phyloP scores from a whole-genome alignment of 192 early-diverging fungal genomes.

The Spinellus fusiger region DNA sequence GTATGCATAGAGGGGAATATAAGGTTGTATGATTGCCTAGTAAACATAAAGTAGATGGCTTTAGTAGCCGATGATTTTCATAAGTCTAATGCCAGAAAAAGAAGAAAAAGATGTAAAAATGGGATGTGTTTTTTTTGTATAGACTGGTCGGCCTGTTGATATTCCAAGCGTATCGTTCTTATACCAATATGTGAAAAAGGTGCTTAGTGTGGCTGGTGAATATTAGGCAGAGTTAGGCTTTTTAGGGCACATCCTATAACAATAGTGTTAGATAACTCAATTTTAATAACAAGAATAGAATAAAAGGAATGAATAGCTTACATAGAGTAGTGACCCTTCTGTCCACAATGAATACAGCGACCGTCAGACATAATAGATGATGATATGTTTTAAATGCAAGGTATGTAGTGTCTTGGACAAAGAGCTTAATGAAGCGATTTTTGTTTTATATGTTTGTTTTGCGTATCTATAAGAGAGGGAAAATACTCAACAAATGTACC shows the following conservation, averaged over 20 bases:
- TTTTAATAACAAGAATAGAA: background rate
- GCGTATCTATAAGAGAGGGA: background rate
- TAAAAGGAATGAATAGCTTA: background rate
- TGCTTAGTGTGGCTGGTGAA: too few relatives aligned
- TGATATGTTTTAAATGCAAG: background rate
- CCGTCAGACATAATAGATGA: constrained; percentile 26
- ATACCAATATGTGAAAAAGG: too few relatives aligned
- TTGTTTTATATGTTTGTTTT: background rate
- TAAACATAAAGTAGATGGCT: too few relatives aligned
- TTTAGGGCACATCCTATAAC: constrained; percentile 24
- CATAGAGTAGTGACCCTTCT: constrained; percentile 29
- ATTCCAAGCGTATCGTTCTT: too few relatives aligned
- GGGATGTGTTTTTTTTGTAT: too few relatives aligned
- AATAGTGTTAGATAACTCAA: background rate
- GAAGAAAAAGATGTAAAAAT: too few relatives aligned
- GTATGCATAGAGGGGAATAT: too few relatives aligned
- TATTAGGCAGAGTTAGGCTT: constrained; percentile 14
- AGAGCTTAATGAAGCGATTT: background rate
- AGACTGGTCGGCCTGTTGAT: too few relatives aligned
- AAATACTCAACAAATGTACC: background rate
- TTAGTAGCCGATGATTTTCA: too few relatives aligned
- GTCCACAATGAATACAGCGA: constrained; percentile 28
- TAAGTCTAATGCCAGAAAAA: too few relatives aligned
- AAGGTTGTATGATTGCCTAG: too few relatives aligned
- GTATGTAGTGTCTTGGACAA: background rate